Conservation (phyloP, 768 basidiomycete genomes). For the Xerocomellus intermedius region DNA sequence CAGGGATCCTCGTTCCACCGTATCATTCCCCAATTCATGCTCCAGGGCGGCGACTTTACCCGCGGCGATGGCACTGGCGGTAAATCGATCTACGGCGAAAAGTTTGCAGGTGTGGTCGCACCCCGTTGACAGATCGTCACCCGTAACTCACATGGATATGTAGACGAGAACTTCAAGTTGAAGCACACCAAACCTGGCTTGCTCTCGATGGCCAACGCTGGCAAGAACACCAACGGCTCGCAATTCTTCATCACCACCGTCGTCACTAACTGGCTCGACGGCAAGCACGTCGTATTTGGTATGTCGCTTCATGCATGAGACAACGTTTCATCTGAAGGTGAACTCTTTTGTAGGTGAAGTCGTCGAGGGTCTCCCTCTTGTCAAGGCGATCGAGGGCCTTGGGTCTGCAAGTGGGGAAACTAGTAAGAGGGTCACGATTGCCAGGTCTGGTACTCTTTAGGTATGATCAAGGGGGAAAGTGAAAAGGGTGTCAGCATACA, state of each 20-base stretch:
- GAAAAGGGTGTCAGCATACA: not conserved
- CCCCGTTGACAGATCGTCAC: not conserved
- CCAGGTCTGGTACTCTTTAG: not conserved
- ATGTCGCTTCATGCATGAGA: not conserved
- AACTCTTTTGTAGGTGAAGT: slow-evolving; percentile 5
- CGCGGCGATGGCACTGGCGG: slow-evolving; percentile 69
- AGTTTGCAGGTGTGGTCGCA: slow-evolving; percentile 49
- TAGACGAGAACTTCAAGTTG: slow-evolving; percentile 82
- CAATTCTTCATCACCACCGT: slow-evolving; percentile 93
- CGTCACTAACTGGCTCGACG: slow-evolving; percentile 38
- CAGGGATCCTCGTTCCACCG: slow-evolving; percentile 70
- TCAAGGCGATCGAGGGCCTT: not conserved
- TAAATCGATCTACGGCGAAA: slow-evolving; percentile 73
- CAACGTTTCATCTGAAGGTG: too few relatives aligned
- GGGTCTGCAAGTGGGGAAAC: not conserved
- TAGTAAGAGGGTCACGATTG: not conserved
- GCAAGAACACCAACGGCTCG: slow-evolving; percentile 80
- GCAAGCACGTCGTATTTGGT: slow-evolving; percentile 16
- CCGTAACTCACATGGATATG: slow-evolving; percentile 22
- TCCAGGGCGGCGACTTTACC: slow-evolving; percentile 91
- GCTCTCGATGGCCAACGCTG: slow-evolving; percentile 81
- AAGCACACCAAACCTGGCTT: slow-evolving; percentile 71
- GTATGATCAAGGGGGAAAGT: not conserved
- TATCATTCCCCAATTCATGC: slow-evolving; percentile 82
- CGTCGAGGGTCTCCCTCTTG: not conserved